Evolutionary conservation across 306 rosid species (phyloP), one percentile per base, ranked within the genome.

Genomic region (Citrullus colocynthis): DNA sequence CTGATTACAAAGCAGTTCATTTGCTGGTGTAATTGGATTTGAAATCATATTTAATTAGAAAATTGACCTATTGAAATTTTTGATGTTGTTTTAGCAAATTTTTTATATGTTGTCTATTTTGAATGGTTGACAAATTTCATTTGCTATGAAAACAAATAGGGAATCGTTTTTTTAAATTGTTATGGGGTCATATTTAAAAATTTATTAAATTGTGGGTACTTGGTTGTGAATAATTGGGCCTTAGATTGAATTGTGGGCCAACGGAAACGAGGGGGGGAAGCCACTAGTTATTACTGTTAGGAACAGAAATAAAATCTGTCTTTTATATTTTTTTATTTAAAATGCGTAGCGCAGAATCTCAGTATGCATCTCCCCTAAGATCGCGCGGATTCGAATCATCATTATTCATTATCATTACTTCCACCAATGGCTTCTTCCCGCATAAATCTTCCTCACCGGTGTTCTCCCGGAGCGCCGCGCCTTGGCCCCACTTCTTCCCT

Each of bases 401-500:
- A 11, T 10, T 9, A 28, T 32, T 62, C 11, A 62, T 62, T 30
- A 30, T 37, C 48, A 16, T 65, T 28, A 13, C 59, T 28, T 1
- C 59, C 59, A 70, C 76, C 13, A 75, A 75, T 75, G 78, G 78
- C 34, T 34, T 32, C 85, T 74, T 85, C 73, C 85, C 71, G 79
- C 59, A 58, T 80, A 37, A 70, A 83, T 56, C 82, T 55, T 36
- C 45, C 74, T 63, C 74, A 78, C 67, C 84, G 84, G 49, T 83
- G 67, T 51, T 81, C 91, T 49, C 66, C 80, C 78, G 83, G 45
- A n/a, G 64, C 84, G 73, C 87, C 83, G 45, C 74, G 78, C 76
- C 55, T 84, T 20, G 62, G 71, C 41, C 64, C 81, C 30, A 69
- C 78, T 7, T 80, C 79, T 66, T 77, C 42, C 58, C 37, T 72